A percentile compares a stretch with the other conserved stretches of the same genome.
phyloP scores from a whole-genome alignment of 495 filamentous ascomycete species.

The Acidiella bohemica region DNA sequence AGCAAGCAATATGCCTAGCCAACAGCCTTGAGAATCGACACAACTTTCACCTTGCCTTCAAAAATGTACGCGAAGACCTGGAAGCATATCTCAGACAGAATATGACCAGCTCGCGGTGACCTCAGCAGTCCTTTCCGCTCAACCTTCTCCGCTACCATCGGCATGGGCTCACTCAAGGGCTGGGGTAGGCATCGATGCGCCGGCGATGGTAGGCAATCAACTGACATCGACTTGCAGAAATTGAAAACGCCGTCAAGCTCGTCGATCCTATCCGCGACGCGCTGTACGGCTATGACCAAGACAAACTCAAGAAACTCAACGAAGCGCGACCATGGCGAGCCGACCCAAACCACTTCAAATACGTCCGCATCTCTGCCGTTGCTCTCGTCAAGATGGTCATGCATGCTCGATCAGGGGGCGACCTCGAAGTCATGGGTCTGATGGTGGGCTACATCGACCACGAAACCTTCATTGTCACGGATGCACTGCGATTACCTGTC shows the following conservation, averaged over 20 bases:
- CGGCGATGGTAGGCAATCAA: too few relatives aligned
- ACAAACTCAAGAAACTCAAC: constrained; percentile 46
- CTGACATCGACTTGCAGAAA: constrained; percentile 38
- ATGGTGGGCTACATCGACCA: constrained; percentile 92
- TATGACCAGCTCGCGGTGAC: too few relatives aligned
- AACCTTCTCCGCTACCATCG: too few relatives aligned
- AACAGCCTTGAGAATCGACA: too few relatives aligned
- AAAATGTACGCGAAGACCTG: too few relatives aligned
- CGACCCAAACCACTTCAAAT: constrained; percentile 84
- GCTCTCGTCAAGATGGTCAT: constrained; percentile 98
- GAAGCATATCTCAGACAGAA: too few relatives aligned
- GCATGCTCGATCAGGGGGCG: constrained; percentile 88
- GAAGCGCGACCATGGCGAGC: constrained; percentile 61
- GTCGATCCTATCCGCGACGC: constrained; percentile 79
- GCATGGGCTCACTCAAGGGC: too few relatives aligned
- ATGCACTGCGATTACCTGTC: constrained; percentile 86
- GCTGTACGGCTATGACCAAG: constrained; percentile 68
- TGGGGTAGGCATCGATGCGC: constrained; percentile 13
- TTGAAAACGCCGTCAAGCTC: constrained; percentile 72
- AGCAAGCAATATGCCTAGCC: too few relatives aligned
- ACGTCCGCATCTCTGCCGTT: constrained; percentile 81
- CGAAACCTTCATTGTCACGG: constrained; percentile 79
- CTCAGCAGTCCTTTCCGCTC: too few relatives aligned
- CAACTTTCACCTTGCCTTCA: too few relatives aligned
- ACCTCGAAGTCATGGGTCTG: constrained; percentile 91